Evolutionary conservation across 306 rosid genomes (phyloP).

Genomic region (Begonia peltatifolia): DNA sequence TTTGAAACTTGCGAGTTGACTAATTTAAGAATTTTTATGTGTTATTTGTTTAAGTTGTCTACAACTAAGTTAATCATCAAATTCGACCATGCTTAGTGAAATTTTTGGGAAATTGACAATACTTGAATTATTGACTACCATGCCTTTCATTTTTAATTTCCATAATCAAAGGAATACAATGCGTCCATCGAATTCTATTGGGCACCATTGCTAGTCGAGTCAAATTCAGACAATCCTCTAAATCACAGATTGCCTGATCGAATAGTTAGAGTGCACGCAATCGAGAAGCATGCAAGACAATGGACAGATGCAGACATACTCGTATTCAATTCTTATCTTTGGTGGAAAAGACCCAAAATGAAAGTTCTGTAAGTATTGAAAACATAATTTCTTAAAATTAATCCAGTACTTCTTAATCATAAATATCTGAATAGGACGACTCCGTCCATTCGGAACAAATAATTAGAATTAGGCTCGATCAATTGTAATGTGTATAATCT

Average conservation of each 20-base stretch:
- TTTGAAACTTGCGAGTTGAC: too few species aligned
- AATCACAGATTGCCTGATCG: slow-evolving; percentile 54
- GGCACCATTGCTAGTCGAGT: slow-evolving; percentile 78
- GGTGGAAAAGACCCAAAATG: slow-evolving; percentile 75
- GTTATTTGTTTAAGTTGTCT: too few species aligned
- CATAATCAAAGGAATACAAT: slow-evolving; percentile 47
- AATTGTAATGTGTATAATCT: too few species aligned
- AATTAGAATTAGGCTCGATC: too few species aligned
- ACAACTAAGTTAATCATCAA: too few species aligned
- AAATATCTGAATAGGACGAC: too few species aligned
- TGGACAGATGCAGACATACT: slow-evolving; percentile 63
- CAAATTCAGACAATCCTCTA: slow-evolving; percentile 71
- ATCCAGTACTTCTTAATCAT: too few species aligned
- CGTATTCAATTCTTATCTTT: slow-evolving; percentile 58
- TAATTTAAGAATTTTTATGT: too few species aligned
- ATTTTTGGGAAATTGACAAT: too few species aligned
- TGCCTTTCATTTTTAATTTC: background rate
- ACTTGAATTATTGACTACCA: too few species aligned
- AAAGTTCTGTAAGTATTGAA: slow-evolving; percentile 11
- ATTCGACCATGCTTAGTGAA: too few species aligned
- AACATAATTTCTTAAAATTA: background rate
- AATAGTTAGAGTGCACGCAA: slow-evolving; percentile 48
- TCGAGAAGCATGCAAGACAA: slow-evolving; percentile 58
- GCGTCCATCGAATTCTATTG: slow-evolving; percentile 67
- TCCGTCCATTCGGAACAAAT: too few species aligned